Base-by-base conservation (phyloP, 176 grass and related monocot species). In the Paspalum notatum region DNA sequence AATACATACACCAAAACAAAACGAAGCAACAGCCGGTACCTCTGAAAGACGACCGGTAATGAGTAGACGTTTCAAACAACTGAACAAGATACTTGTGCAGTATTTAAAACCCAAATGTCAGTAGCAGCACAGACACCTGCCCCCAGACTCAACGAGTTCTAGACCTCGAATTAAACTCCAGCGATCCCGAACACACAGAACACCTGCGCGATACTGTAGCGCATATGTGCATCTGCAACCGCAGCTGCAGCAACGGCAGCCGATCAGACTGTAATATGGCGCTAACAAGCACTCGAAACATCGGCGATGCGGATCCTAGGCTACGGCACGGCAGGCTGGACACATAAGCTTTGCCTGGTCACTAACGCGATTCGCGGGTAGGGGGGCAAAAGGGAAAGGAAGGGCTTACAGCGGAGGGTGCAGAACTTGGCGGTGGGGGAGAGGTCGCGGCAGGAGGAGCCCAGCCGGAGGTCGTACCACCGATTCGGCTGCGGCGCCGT, bases 381-480 rank as follows among this genome's bases (percentile, higher is more conserved):
- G 0, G 27, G 50, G 15, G 18, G 50, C 32, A 12, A 49, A 43
- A 59, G 18, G 45, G 63, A 38, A n/a, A 25, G 2, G 50, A 62
- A 68, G 54, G 80, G 68, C 85, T 72, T 87, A 91, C 89, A 91
- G 51, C 89, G 89, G 60, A 92, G 90, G 37, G 86, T 89, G 70
- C 90, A 86, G 79, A 89, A 94, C 78, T 94, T 94, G 42, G 82
- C 62, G 45, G 89, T 72, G 26, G 87, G 75, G 17, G 86, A 84
- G 37, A 84, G 81, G 44, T 94, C 81, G 26, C 76, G 51, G 50
- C 79, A 91, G 68, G 89, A 89, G 56, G 86, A 82, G 2, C 92
- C 92, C 68, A 94, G 55, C 51, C 81, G 80, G 57, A 94, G 68
- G 24, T 91, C 74, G 54, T 94, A 94, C 92, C 92, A 94, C 57